phyloP scores from a whole-genome alignment of 306 rosid species.

The Cyclanthera cordifolia region DNA sequence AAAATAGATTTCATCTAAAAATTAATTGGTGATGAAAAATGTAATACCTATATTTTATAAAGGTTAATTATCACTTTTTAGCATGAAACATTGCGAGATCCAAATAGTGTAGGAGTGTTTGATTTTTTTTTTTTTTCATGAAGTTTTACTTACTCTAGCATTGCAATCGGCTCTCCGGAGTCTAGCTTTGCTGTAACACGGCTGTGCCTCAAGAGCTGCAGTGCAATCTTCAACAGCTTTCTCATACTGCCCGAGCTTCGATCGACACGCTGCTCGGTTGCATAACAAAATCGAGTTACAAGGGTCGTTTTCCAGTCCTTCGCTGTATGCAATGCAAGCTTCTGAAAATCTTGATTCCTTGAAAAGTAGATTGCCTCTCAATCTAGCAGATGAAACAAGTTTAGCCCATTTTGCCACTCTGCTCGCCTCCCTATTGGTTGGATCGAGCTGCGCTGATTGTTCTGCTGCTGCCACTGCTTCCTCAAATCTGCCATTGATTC shows the following conservation, averaged over 20 bases:
- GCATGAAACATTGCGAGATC: no score
- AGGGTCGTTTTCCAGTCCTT: slow-evolving; percentile 71
- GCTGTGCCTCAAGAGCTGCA: slow-evolving; percentile 56
- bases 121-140: no score
- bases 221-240: slow-evolving; percentile 91
- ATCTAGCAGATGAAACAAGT: slow-evolving; percentile 52
- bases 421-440: slow-evolving; percentile 39
- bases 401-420: slow-evolving; percentile 47
- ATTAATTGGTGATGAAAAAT: no score
- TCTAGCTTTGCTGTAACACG: slow-evolving; percentile 85
- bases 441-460: slow-evolving; percentile 56
- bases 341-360: slow-evolving; percentile 61
- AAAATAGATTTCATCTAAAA: no score
- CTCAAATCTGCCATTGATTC: slow-evolving; percentile 46
- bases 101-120: no score
- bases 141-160: slow-evolving; percentile 44
- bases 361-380: slow-evolving; percentile 81
- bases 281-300: slow-evolving; percentile 65
- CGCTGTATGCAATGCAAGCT: slow-evolving; percentile 56
- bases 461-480: slow-evolving; percentile 58
- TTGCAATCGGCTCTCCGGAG: slow-evolving; percentile 76
- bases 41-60: no score
- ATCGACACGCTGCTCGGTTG: slow-evolving; percentile 93
- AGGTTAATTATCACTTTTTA: no score
- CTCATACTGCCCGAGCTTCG: slow-evolving; percentile 74